Conservation (phyloP, 495 filamentous ascomycete species). For the Penicillium dipodomyicola region DNA sequence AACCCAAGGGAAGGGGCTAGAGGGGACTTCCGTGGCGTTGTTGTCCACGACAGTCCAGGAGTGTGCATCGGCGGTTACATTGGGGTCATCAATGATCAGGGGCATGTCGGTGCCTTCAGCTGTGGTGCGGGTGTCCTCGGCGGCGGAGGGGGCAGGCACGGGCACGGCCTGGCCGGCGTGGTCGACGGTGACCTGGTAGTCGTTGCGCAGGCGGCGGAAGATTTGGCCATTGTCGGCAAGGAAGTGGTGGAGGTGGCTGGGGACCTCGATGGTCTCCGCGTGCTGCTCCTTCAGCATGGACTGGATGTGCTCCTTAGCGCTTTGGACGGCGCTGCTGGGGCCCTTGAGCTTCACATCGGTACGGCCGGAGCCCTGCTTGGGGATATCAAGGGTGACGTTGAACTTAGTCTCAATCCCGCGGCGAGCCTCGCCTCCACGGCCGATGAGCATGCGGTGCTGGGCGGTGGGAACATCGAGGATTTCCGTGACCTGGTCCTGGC, state of each 20-base stretch:
- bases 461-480: constrained; percentile 76
- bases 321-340: constrained; percentile 70
- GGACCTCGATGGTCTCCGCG: constrained; percentile 81
- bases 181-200: constrained; percentile 84
- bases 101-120: constrained; percentile 63
- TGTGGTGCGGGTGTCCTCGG: constrained; percentile 37
- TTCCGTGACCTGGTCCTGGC: constrained; percentile 72
- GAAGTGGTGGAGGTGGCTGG: constrained; percentile 73
- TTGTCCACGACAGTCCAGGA: constrained; percentile 76
- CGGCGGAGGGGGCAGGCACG: constrained; percentile 62
- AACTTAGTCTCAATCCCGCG: constrained; percentile 86
- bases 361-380: constrained; percentile 68
- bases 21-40: constrained; percentile 31
- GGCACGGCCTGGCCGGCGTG: constrained; percentile 78
- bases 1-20: constrained; percentile 81
- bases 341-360: constrained; percentile 80
- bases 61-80: constrained; percentile 58
- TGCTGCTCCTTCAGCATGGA: constrained; percentile 79
- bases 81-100: constrained; percentile 82
- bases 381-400: constrained; percentile 84
- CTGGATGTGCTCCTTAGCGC: constrained; percentile 79
- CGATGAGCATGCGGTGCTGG: constrained; percentile 89
- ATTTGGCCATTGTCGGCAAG: constrained; percentile 88
- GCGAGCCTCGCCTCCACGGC: constrained; percentile 82
- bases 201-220: constrained; percentile 80